These are phyloP conservation scores for Spergularia azorica DNA, from an alignment of 179 eudicot species.

Conservation along the genomic window DNA sequence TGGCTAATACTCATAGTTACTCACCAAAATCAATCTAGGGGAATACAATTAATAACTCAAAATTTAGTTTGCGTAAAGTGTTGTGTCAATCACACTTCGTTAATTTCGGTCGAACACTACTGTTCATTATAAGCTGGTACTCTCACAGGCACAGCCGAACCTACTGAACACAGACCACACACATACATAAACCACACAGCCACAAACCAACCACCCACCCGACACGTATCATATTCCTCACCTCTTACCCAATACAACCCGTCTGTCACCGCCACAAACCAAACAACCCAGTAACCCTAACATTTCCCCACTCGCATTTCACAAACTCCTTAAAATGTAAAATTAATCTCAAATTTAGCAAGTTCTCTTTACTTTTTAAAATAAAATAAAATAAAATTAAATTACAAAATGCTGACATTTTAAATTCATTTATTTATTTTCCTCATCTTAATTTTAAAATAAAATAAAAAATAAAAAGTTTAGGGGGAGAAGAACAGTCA, in stretches of 20 bases:
- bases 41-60: no score
- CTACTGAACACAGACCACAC: conserved; percentile 1
- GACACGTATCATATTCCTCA: neutral
- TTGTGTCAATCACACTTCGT: no score
- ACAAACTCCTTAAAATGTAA: neutral
- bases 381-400: neutral
- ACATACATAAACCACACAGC: no score
- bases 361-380: neutral
- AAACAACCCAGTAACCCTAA: conserved; percentile 5
- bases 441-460: no score
- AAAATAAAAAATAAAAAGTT: neutral
- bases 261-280: neutral
- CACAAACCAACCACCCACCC: neutral
- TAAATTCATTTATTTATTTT: neutral
- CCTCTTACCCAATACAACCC: no score
- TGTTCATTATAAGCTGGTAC: neutral
- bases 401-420: neutral
- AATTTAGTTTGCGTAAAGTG: no score
- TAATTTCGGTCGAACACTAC: no score
- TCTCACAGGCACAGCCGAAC: neutral
- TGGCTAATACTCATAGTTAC: no score
- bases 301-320: neutral
- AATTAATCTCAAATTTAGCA: neutral
- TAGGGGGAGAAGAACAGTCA: neutral
- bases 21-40: no score